Evolutionary conservation across 2,329 filamentous ascomycete species (phyloP), one percentile per base, ranked within the genome.

Genomic region (Fusarium compactum): DNA sequence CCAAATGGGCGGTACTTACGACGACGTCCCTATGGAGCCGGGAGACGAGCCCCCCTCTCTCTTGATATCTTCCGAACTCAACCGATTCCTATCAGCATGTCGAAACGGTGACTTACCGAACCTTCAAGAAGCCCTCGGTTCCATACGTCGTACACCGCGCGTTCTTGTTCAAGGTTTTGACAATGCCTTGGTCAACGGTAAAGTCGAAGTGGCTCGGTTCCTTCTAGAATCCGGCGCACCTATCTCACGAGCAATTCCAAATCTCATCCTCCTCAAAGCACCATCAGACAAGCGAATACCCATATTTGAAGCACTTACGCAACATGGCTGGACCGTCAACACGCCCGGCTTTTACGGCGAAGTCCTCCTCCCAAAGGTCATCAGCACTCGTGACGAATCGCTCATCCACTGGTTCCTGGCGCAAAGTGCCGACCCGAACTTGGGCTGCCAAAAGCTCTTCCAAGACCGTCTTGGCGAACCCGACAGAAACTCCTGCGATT

Each of bases 361-460:
- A 6, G 59, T 66, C 3, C 20, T 73, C 0, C 72, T 74, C 6
- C 65, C 65, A 0, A 40, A 27, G 3, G 25, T 73, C 14, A 50
- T 74, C 3, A n/a, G 18, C 7, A 8, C 12, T 5, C 40, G 57
- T 3, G 51, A 73, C 3, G 41, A 25, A 18, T 4, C 7, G 9
- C 58, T 74, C 5, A 45, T 74, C 8, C 32, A 61, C 11, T 74
- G 72, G 72, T 74, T 74, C n/a, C 65, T 74, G 0, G 40, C 51
- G 10, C 59, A 70, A 4, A 65, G 65, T 3, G 72, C 72, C 25
- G 50, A 74, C 43, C 65, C 72, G 5, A 73, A 74, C 29, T 30
- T 74, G 5, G 72, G 67, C 6, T 12, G 9, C 1, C 67, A 73
- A 11, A 47, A 56, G 7, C 51, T 70, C 2, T 53, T 58, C 15